phyloP scores from a whole-genome alignment of 345 rosid species.

The Moricandia arvensis region DNA sequence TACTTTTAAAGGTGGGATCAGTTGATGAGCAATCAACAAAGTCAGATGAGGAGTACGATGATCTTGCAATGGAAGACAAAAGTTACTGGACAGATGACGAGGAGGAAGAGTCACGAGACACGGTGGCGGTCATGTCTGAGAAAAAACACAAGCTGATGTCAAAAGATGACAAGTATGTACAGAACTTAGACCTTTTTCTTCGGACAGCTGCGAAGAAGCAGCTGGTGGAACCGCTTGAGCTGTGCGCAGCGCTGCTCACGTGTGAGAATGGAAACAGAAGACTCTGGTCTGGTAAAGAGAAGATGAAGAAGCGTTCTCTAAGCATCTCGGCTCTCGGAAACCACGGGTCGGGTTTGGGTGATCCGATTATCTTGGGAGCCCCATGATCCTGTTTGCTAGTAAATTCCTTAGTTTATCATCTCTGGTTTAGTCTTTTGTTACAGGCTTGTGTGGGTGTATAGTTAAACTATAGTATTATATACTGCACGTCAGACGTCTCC shows the following conservation, averaged over 20 bases:
- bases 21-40: conserved; percentile 95
- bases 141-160: conserved; percentile 11
- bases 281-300: conserved; percentile 38
- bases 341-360: conserved; percentile 44
- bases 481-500: no score
- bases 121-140: conserved; percentile 24
- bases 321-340: conserved; percentile 74
- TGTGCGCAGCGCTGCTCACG: conserved; percentile 42
- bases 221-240: conserved; percentile 44
- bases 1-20: conserved; percentile 63
- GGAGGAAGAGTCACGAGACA: conserved; percentile 50
- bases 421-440: neutral
- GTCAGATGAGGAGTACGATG: conserved; percentile 95
- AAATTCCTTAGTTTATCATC: neutral
- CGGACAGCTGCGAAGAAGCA: conserved; percentile 46
- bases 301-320: conserved; percentile 66
- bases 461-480: no score
- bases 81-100: conserved; percentile 57
- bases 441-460: neutral
- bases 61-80: conserved; percentile 89
- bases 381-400: conserved; percentile 32
- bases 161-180: conserved; percentile 50
- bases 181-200: conserved; percentile 58
- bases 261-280: conserved; percentile 46
- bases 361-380: conserved; percentile 59